phyloP scores from a whole-genome alignment of 345 rosid species.

The Eucalyptus melliodora region DNA sequence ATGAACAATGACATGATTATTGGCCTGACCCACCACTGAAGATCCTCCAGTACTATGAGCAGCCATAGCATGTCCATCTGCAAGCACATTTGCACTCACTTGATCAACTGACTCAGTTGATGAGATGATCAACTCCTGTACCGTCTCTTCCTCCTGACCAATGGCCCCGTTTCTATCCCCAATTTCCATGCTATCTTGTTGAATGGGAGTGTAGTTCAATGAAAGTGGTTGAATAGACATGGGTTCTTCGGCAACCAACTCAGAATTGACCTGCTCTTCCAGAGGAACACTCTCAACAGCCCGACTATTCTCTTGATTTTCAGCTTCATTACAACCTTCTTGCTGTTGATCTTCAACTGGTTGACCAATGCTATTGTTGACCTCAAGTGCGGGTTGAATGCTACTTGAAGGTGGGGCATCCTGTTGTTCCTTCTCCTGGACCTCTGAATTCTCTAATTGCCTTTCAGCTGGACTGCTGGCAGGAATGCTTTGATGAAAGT shows the following conservation, averaged over 20 bases:
- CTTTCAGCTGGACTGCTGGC: constrained; percentile 33
- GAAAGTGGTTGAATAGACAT: constrained; percentile 42
- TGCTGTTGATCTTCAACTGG: constrained; percentile 40
- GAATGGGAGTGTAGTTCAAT: constrained; percentile 34
- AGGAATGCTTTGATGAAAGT: constrained; percentile 37
- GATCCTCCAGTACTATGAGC: constrained; percentile 12
- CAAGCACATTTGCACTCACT: constrained; percentile 14
- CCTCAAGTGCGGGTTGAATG: constrained; percentile 27
- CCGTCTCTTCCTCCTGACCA: constrained; percentile 23
- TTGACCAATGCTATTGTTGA: constrained; percentile 24
- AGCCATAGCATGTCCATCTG: constrained; percentile 19
- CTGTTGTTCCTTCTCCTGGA: constrained; percentile 44
- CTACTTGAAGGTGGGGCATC: constrained; percentile 27
- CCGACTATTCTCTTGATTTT: constrained; percentile 15
- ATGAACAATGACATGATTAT: constrained; percentile 1
- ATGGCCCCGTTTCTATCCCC: constrained; percentile 41
- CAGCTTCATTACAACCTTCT: constrained; percentile 26
- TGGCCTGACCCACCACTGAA: constrained; percentile 6
- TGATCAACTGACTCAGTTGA: constrained; percentile 23
- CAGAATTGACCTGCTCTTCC: constrained; percentile 18
- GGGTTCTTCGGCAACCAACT: constrained; percentile 8
- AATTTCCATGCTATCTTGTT: constrained; percentile 62
- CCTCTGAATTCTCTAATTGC: constrained; percentile 47
- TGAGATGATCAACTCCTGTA: constrained; percentile 29
- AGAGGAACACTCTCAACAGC: constrained; percentile 18